Percentiles rank a stretch among this genome's conserved stretches.
phyloP scores from a whole-genome alignment of 192 early-diverging fungal species.

The Spizellomyces punctatus region DNA sequence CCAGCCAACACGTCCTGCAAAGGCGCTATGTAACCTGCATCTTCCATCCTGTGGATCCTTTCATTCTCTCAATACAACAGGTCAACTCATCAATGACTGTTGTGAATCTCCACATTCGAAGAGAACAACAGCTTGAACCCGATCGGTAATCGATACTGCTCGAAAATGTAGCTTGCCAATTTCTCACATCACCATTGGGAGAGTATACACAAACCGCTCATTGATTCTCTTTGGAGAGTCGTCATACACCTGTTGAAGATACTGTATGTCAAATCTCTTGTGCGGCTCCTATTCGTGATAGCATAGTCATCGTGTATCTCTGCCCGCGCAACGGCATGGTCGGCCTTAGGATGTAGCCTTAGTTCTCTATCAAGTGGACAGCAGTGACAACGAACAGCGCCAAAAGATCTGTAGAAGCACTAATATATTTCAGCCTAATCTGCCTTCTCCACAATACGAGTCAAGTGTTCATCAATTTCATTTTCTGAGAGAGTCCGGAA shows the following conservation, averaged over 20 bases:
- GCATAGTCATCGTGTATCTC: too few relatives aligned
- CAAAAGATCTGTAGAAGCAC: not conserved
- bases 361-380: too few relatives aligned
- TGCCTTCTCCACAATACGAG: slow-evolving; percentile 81
- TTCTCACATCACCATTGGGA: not conserved
- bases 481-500: slow-evolving; percentile 77
- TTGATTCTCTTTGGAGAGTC: too few relatives aligned
- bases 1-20: not conserved
- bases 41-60: slow-evolving; percentile 71
- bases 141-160: not conserved
- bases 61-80: slow-evolving; percentile 62
- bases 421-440: slow-evolving; percentile 16
- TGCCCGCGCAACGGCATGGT: too few relatives aligned
- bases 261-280: too few relatives aligned
- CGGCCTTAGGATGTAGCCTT: too few relatives aligned
- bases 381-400: too few relatives aligned
- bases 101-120: not conserved
- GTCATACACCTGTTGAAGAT: too few relatives aligned
- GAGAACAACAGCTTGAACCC: not conserved
- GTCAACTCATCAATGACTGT: not conserved
- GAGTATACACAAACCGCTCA: not conserved
- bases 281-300: too few relatives aligned
- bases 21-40: slow-evolving; percentile 62
- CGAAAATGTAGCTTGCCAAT: not conserved
- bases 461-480: slow-evolving; percentile 90